Evolutionary conservation across 768 basidiomycete species (phyloP).

Genomic region (Serpula lacrymans): DNA sequence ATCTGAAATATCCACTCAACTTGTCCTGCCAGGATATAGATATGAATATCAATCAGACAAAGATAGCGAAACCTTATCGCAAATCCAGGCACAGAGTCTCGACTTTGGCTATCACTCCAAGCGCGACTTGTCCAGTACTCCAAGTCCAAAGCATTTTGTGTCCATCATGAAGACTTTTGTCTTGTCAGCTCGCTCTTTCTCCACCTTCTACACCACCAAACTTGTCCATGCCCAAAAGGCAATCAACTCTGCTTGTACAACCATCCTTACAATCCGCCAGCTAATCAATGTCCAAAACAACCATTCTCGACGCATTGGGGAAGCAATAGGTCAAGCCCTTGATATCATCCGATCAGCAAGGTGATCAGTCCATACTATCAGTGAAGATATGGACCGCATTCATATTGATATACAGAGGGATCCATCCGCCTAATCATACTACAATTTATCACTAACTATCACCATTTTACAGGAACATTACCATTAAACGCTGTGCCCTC

Average conservation of each 20-base stretch:
- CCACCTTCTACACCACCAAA: not conserved
- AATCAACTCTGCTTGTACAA: too few relatives aligned
- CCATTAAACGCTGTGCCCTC: too few relatives aligned
- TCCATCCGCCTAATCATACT: constrained; percentile 17
- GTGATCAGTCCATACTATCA: constrained; percentile 9
- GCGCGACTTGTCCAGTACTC: too few relatives aligned
- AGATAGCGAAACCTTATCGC: too few relatives aligned
- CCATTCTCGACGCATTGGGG: not conserved
- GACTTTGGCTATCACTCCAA: too few relatives aligned
- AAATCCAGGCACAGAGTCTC: too few relatives aligned
- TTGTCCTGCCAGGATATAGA: too few relatives aligned
- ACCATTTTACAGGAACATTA: not conserved
- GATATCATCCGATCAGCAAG: constrained; percentile 2
- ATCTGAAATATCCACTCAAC: too few relatives aligned
- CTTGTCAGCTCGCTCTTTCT: too few relatives aligned
- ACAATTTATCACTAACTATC: constrained; percentile 6
- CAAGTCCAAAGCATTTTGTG: too few relatives aligned
- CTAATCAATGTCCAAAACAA: not conserved
- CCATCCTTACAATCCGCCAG: not conserved
- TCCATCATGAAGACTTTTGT: too few relatives aligned
- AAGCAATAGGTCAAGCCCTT: constrained; percentile 5
- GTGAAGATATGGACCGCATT: constrained; percentile 2
- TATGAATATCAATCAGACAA: too few relatives aligned
- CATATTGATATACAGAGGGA: not conserved
- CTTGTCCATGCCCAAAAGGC: not conserved